Percentiles rank a stretch among this genome's conserved stretches.
These are phyloP conservation scores for Penicillium sp. DNA, from an alignment of 2,329 filamentous ascomycete genomes.

Conservation along the genomic window DNA sequence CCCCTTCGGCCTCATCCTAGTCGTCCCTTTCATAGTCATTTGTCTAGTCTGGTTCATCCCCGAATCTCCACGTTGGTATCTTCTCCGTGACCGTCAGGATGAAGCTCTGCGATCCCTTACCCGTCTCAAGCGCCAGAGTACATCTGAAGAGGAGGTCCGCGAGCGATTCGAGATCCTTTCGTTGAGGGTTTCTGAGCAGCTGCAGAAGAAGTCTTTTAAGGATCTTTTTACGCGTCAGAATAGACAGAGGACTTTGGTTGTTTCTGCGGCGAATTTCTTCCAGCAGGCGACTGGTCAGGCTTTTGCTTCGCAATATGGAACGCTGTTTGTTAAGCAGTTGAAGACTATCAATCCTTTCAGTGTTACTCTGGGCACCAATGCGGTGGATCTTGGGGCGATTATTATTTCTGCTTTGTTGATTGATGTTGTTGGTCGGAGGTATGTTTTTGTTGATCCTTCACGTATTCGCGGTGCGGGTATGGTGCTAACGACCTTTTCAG, in stretches of 20 bases:
- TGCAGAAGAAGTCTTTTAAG: constrained; percentile 8
- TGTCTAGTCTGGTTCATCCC: constrained; percentile 30
- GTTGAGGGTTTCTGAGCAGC: constrained; percentile 5
- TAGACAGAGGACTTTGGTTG: constrained; percentile 13
- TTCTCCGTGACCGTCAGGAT: constrained; percentile 26
- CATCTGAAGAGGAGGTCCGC: constrained; percentile 4
- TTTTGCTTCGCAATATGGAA: constrained; percentile 14
- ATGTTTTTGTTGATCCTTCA: background rate
- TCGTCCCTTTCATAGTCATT: constrained; percentile 22
- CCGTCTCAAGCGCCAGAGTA: constrained; percentile 4
- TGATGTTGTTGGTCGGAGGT: constrained; percentile 12
- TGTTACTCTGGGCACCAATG: constrained; percentile 8
- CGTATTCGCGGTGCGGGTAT: background rate
- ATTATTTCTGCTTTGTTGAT: constrained; percentile 23
- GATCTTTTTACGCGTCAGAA: constrained; percentile 20
- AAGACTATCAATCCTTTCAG: constrained; percentile 18
- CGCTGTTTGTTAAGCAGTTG: constrained; percentile 13
- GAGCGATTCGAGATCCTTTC: constrained; percentile 3
- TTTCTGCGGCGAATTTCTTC: constrained; percentile 12
- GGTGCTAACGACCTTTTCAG: background rate
- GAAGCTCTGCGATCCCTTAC: constrained; percentile 28
- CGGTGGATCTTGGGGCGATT: constrained; percentile 11
- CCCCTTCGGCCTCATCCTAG: constrained; percentile 22
- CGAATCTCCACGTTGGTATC: constrained; percentile 33
- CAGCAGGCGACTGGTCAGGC: constrained; percentile 15